Conservation (phyloP, 2,329 filamentous ascomycete genomes). For the Aspergillus versicolor region DNA sequence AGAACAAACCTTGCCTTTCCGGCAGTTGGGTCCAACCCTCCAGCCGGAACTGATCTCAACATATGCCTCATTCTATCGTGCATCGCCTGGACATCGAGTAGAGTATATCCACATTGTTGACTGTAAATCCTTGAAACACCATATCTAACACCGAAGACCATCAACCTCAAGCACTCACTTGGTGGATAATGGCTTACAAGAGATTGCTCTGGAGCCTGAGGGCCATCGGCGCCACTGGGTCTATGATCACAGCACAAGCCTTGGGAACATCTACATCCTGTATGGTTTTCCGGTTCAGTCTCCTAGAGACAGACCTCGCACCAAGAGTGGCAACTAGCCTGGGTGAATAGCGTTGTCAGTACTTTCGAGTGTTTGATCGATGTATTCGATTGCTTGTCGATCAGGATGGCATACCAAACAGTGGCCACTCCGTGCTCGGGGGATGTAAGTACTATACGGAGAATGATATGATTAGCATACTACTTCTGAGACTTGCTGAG, state of each 20-base stretch:
- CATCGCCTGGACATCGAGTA: constrained; percentile 74
- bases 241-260: constrained; percentile 84
- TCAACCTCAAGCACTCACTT: background rate
- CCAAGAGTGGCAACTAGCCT: constrained; percentile 93
- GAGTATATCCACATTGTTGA: constrained; percentile 83
- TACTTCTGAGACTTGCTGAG: background rate
- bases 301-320: constrained; percentile 66
- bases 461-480: constrained; percentile 20
- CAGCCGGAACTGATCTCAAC: constrained; percentile 57
- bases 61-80: constrained; percentile 71
- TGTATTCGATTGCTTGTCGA: background rate
- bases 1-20: constrained; percentile 66
- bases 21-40: constrained; percentile 67
- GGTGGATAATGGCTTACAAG: constrained; percentile 52
- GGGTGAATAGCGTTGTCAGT: background rate
- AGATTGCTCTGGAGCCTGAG: constrained; percentile 86
- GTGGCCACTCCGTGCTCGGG: constrained; percentile 90
- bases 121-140: constrained; percentile 82
- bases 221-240: constrained; percentile 83
- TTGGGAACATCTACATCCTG: constrained; percentile 82
- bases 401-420: constrained; percentile 67
- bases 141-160: constrained; percentile 48
- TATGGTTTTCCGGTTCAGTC: constrained; percentile 81
- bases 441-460: constrained; percentile 67
- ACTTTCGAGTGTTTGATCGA: background rate